These are phyloP conservation scores for Schizophyllum commune DNA, from an alignment of 1,284 basidiomycete genomes.

Conservation along the genomic window DNA sequence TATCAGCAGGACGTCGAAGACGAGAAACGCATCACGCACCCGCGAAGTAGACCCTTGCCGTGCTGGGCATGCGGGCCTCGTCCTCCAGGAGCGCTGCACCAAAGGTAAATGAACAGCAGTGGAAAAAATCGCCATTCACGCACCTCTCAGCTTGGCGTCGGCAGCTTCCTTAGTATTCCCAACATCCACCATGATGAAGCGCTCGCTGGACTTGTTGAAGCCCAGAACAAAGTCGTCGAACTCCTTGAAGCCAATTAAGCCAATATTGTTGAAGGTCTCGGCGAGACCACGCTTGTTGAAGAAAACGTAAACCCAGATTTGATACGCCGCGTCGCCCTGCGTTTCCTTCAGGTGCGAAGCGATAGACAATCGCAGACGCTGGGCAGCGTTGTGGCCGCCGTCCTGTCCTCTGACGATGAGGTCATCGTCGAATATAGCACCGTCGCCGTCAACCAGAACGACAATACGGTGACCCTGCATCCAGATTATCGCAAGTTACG, in stretches of 20 bases:
- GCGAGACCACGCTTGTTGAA: slow-evolving; percentile 53
- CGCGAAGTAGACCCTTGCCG: slow-evolving; percentile 54
- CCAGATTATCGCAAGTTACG: no score
- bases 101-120: not conserved
- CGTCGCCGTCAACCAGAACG: slow-evolving; percentile 61
- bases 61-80: slow-evolving; percentile 53
- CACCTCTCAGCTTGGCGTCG: slow-evolving; percentile 69
- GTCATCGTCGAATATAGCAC: slow-evolving; percentile 47
- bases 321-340: slow-evolving; percentile 35
- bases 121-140: slow-evolving; percentile 3
- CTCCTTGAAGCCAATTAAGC: slow-evolving; percentile 31
- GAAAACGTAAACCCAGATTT: slow-evolving; percentile 59
- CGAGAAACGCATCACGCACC: slow-evolving; percentile 24
- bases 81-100: slow-evolving; percentile 48
- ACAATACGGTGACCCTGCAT: slow-evolving; percentile 42
- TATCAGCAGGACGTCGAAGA: no score
- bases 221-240: slow-evolving; percentile 60
- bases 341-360: slow-evolving; percentile 31
- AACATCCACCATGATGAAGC: slow-evolving; percentile 65
- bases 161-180: slow-evolving; percentile 66
- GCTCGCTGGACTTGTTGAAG: slow-evolving; percentile 56
- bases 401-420: slow-evolving; percentile 45
- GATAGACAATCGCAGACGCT: slow-evolving; percentile 41
- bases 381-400: slow-evolving; percentile 51
- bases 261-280: slow-evolving; percentile 39